phyloP scores from a whole-genome alignment of 2,329 filamentous ascomycete species.

The Lachnellula occidentalis region DNA sequence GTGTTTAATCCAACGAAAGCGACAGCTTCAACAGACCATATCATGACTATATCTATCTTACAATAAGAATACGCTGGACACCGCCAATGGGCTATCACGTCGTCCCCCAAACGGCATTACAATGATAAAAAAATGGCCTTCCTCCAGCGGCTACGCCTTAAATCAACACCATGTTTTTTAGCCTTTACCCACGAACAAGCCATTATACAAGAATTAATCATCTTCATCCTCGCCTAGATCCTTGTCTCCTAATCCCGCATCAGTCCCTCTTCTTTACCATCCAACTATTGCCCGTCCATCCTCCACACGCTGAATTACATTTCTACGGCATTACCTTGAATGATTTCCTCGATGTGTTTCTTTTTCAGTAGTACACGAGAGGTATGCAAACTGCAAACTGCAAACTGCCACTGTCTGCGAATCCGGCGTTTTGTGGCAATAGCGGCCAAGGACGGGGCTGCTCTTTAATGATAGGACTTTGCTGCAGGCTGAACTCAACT shows the following conservation, averaged over 20 bases:
- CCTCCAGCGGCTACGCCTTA: background rate
- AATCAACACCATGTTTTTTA: background rate
- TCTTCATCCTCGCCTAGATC: background rate
- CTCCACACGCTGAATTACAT: background rate
- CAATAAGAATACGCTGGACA: no score
- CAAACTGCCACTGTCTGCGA: background rate
- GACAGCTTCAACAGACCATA: no score
- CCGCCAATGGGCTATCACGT: no score
- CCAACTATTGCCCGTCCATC: background rate
- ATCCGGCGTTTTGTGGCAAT: background rate
- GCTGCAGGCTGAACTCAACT: no score
- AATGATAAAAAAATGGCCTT: background rate
- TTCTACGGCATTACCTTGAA: background rate
- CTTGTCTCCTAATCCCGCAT: background rate
- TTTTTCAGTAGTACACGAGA: background rate
- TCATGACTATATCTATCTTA: no score
- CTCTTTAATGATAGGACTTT: background rate
- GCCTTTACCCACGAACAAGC: background rate
- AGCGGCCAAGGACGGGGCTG: no score
- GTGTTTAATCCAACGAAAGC: no score
- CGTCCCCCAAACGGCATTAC: background rate
- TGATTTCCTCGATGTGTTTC: background rate
- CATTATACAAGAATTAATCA: background rate
- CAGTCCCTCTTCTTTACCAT: background rate
- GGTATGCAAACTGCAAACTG: background rate